Percentiles rank a stretch among this genome's conserved stretches.
phyloP scores from a whole-genome alignment of 2,329 filamentous ascomycete genomes.

The Chalaropsis ovoidea region DNA sequence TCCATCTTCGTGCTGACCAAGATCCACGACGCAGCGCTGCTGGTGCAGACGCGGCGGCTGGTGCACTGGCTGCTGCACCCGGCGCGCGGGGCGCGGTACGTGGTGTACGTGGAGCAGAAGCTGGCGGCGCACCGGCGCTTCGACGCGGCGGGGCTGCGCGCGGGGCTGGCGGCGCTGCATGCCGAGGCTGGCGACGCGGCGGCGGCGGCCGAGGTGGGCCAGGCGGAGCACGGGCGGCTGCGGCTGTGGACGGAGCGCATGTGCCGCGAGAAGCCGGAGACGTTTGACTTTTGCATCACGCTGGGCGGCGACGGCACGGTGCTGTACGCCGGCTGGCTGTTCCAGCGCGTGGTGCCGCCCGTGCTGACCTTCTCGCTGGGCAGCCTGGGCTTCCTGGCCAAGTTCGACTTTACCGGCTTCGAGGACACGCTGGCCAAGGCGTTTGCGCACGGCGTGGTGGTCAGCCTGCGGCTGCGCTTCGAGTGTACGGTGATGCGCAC shows the following conservation, averaged over 20 bases:
- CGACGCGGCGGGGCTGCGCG: conserved; percentile 57
- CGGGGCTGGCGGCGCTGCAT: conserved; percentile 44
- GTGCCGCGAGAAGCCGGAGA: conserved; percentile 66
- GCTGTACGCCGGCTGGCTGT: conserved; percentile 90
- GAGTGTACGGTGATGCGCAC: conserved; percentile 90
- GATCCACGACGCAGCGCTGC: conserved; percentile 71
- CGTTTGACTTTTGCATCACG: conserved; percentile 88
- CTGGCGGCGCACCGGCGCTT: conserved; percentile 63
- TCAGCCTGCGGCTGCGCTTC: conserved; percentile 78
- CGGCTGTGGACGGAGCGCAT: conserved; percentile 76
- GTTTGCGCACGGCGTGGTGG: conserved; percentile 74
- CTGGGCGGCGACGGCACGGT: conserved; percentile 95
- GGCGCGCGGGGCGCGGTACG: conserved; percentile 57
- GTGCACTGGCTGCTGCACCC: conserved; percentile 69
- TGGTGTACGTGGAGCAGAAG: conserved; percentile 72
- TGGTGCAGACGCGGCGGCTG: conserved; percentile 66
- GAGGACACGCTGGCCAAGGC: conserved; percentile 57
- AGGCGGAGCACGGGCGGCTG: conserved; percentile 44
- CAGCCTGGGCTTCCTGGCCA: conserved; percentile 88
- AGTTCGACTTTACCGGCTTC: conserved; percentile 81
- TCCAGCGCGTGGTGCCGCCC: conserved; percentile 88
- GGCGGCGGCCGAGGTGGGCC: conserved; percentile 31
- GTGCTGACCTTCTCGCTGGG: conserved; percentile 86
- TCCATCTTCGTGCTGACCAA: conserved; percentile 86
- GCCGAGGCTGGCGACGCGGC: conserved; percentile 31